Evolutionary conservation across 805 yeast species (phyloP).

Genomic region (Alloascoidea hylecoeti): DNA sequence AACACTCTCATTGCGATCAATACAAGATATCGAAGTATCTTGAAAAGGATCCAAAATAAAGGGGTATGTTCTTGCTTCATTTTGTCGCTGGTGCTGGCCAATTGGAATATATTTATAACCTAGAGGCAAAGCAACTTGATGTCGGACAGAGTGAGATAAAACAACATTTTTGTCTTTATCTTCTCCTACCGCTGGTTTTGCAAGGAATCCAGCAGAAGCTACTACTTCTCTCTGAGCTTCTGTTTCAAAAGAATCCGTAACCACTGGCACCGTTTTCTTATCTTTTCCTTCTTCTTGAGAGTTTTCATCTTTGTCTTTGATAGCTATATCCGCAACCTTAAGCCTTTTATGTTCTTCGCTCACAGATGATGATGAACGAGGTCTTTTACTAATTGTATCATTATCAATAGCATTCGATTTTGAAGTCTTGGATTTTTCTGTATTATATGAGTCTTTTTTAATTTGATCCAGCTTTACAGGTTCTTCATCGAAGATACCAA

Average conservation of each 20-base stretch:
- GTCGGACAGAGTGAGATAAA: conserved; percentile 87
- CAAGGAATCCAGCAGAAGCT: conserved; percentile 61
- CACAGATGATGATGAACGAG: background rate
- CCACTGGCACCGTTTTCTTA: conserved; percentile 34
- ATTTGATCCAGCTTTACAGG: conserved; percentile 9
- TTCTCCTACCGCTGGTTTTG: conserved; percentile 20
- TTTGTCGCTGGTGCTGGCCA: conserved; percentile 64
- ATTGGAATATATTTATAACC: conserved; percentile 81
- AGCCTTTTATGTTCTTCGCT: too few species aligned
- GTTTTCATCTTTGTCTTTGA: too few species aligned
- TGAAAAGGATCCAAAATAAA: conserved; percentile 94
- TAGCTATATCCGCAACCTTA: too few species aligned
- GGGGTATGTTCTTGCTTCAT: conserved; percentile 84
- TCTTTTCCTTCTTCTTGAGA: background rate
- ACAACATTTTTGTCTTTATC: conserved; percentile 41
- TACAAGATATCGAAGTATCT: conserved; percentile 91
- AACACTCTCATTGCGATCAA: conserved; percentile 88
- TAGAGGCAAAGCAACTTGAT: conserved; percentile 94
- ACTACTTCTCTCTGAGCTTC: conserved; percentile 83
- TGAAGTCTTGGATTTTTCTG: too few species aligned
- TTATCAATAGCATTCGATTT: conserved; percentile 1
- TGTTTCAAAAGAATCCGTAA: conserved; percentile 75
- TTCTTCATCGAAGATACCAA: conserved; percentile 17
- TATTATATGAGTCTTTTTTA: conserved; percentile 4
- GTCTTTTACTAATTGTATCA: conserved; percentile 1